Percentiles rank a stretch among this genome's conserved stretches.
phyloP scores from a whole-genome alignment of 108 stramenopile species.

The Cafeteria roenbergensis region DNA sequence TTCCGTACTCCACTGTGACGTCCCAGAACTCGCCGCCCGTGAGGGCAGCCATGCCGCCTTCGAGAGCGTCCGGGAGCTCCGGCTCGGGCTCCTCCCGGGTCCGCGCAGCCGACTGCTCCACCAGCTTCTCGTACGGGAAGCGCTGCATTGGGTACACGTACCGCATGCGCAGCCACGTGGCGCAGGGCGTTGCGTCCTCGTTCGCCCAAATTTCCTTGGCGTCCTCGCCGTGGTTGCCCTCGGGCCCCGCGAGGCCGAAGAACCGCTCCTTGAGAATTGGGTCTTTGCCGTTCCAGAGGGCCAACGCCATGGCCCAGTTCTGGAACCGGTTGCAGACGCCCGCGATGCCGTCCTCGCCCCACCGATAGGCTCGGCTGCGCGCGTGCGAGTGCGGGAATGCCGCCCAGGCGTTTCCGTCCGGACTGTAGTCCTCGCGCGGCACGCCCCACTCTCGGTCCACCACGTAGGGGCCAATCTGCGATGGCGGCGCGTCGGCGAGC shows the following conservation, averaged over 20 bases:
- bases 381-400: no score
- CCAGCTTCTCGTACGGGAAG: not conserved
- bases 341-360: not conserved
- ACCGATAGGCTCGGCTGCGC: not conserved
- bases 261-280: not conserved
- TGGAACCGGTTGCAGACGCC: not conserved
- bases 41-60: not conserved
- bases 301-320: not conserved
- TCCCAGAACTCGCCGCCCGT: not conserved
- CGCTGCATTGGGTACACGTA: not conserved
- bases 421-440: not conserved
- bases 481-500: no score
- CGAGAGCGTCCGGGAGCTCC: not conserved
- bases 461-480: not conserved
- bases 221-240: constrained; percentile 2
- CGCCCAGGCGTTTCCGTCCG: not conserved
- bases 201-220: not conserved
- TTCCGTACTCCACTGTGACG: not conserved
- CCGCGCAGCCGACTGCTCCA: not conserved
- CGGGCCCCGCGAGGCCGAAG: not conserved
- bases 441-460: not conserved
- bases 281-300: not conserved
- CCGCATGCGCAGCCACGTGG: not conserved
- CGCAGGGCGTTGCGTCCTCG: not conserved
- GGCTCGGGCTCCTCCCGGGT: not conserved